Evolutionary conservation across 352 stramenopile genomes (phyloP).

Genomic region (Phytophthora citrophthora): DNA sequence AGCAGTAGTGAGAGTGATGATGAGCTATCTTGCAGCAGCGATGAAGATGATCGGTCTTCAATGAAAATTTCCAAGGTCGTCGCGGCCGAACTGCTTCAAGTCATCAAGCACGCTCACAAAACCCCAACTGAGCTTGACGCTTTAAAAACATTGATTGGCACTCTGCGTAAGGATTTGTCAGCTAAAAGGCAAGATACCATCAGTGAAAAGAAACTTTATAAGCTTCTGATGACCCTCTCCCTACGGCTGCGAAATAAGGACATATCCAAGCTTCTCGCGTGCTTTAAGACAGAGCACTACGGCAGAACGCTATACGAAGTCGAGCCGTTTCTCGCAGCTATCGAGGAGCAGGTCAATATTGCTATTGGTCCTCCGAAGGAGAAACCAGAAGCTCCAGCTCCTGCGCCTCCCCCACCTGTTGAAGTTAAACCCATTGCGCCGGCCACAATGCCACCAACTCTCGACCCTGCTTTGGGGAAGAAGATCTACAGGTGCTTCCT

Average conservation of each 20-base stretch:
- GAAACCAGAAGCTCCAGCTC: not conserved
- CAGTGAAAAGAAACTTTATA: slow-evolving; percentile 72
- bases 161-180: slow-evolving; percentile 25
- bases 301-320: slow-evolving; percentile 43
- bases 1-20: slow-evolving; percentile 46
- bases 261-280: slow-evolving; percentile 48
- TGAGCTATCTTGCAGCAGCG: slow-evolving; percentile 37
- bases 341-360: slow-evolving; percentile 38
- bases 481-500: slow-evolving; percentile 79
- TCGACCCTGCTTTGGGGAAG: slow-evolving; percentile 45
- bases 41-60: slow-evolving; percentile 43
- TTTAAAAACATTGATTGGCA: slow-evolving; percentile 32
- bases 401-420: slow-evolving; percentile 16
- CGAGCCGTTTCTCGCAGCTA: slow-evolving; percentile 30
- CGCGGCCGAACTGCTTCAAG: slow-evolving; percentile 34
- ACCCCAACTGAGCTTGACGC: slow-evolving; percentile 45
- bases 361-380: slow-evolving; percentile 28
- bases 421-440: slow-evolving; percentile 32
- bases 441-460: slow-evolving; percentile 12
- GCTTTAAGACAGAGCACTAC: slow-evolving; percentile 37
- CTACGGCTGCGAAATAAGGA: slow-evolving; percentile 62
- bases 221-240: slow-evolving; percentile 49
- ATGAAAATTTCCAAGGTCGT: slow-evolving; percentile 36
- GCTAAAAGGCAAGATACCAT: slow-evolving; percentile 36
- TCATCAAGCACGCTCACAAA: slow-evolving; percentile 45